Evolutionary conservation across 768 basidiomycete species (phyloP), one percentile per base, ranked within the genome.

Genomic region (Lactifluus piperatus): DNA sequence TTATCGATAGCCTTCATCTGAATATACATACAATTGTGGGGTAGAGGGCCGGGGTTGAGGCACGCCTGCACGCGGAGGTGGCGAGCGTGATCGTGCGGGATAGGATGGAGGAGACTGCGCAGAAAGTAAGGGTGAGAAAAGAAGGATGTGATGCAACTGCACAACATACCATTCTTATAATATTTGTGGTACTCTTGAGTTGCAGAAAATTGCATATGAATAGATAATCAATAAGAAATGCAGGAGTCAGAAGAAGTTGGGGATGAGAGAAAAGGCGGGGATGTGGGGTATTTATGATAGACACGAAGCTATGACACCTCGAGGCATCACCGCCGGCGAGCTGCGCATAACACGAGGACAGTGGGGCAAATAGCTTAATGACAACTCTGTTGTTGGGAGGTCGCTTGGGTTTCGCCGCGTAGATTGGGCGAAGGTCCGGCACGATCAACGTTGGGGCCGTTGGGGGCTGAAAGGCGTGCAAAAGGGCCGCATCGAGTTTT

Each of bases 71-170:
- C 49, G 54, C 59, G 34, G 53, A 48, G 48, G 37, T 11, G 59
- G 59, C 24, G 59, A 51, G 22, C 54, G 36, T 6, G 54, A 56
- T 26, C 59, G 59, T 45, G 26, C 50, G 5, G 59, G 59, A 5
- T 3, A 5, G 16, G 54, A 45, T 44, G 59, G 59, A 20, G 59
- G 59, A 5, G 59, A 51, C 59, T 60, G 14, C 5, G 18, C 11
- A 36, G n/a, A 14, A 27, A 36, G 49, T 60, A 8, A 56, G 27
- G 49, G 18, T 9, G 27, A 2, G 36, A n/a, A 18, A 8, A 10
- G 0, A 29, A 24, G 7, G 44, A 29, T 30, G 45, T 8, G n/a
- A 30, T 29, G 29, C 11, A 3, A 46, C 24, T 44, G 18, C 10
- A n/a, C 22, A 13, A 46, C 54, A 27, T 51, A 60, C 59, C 59